Evolutionary conservation across 1,284 basidiomycete genomes (phyloP).

Genomic region (Trichosporon inkin): DNA sequence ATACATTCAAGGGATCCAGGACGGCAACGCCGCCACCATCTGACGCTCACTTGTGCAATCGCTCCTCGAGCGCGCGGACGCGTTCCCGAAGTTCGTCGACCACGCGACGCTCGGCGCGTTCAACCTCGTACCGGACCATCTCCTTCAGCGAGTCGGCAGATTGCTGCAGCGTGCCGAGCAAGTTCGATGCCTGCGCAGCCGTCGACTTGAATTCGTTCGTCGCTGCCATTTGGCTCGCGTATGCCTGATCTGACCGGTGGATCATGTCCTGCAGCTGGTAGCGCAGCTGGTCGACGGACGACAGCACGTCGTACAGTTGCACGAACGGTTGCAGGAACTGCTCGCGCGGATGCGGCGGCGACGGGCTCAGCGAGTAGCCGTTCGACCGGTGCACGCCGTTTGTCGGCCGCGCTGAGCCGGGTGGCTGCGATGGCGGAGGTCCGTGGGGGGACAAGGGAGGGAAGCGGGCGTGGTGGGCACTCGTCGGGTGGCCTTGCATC

Average conservation of each 20-base stretch:
- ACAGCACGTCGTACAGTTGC: slow-evolving; percentile 40
- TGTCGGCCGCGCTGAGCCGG: slow-evolving; percentile 10
- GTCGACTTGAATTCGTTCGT: slow-evolving; percentile 43
- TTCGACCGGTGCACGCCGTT: slow-evolving; percentile 18
- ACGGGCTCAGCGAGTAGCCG: slow-evolving; percentile 24
- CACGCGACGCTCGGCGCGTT: slow-evolving; percentile 27
- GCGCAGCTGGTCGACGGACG: slow-evolving; percentile 31
- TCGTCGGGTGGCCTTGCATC: slow-evolving; percentile 4
- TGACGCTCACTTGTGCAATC: slow-evolving; percentile 8
- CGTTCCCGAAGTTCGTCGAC: slow-evolving; percentile 23
- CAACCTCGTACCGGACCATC: slow-evolving; percentile 47
- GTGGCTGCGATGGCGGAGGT: slow-evolving; percentile 2
- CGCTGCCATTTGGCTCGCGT: slow-evolving; percentile 27
- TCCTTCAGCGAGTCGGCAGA: slow-evolving; percentile 44
- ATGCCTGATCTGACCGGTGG: slow-evolving; percentile 33
- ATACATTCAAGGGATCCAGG: slow-evolving; percentile 2
- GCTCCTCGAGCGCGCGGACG: slow-evolving; percentile 21
- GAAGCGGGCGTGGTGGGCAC: slow-evolving; percentile 16
- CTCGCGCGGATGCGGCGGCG: slow-evolving; percentile 25
- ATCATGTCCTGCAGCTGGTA: slow-evolving; percentile 36
- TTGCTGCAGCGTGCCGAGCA: slow-evolving; percentile 38
- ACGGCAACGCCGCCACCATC: not conserved
- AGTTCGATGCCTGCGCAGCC: slow-evolving; percentile 29
- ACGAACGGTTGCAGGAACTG: slow-evolving; percentile 35
- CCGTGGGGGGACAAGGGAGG: slow-evolving; percentile 19